Percentiles rank a stretch among this genome's conserved stretches.
phyloP scores from a whole-genome alignment of 805 yeast species.

The Myxozyma geophila region DNA sequence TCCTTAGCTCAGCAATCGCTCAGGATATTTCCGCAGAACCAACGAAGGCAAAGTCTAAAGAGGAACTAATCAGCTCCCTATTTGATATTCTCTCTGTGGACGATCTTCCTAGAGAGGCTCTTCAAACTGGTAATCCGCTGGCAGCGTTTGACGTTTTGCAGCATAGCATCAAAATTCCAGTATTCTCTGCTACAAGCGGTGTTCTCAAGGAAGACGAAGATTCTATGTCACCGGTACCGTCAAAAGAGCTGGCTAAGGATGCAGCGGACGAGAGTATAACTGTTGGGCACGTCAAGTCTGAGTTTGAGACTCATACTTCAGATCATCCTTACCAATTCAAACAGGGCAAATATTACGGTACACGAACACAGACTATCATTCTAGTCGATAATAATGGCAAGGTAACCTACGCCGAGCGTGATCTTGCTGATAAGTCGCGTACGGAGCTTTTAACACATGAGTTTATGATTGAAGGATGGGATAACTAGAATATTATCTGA shows the following conservation, averaged over 20 bases:
- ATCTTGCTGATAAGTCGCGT: conserved; percentile 6
- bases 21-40: conserved; percentile 27
- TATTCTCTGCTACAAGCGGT: conserved; percentile 48
- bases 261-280: not conserved
- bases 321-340: conserved; percentile 30
- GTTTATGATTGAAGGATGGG: conserved; percentile 32
- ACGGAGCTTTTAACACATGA: conserved; percentile 11
- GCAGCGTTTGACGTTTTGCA: conserved; percentile 53
- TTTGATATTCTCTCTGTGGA: conserved; percentile 61
- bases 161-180: conserved; percentile 74
- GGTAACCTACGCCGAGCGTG: conserved; percentile 62
- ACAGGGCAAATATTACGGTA: conserved; percentile 74
- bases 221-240: conserved; percentile 2
- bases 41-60: conserved; percentile 16
- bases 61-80: conserved; percentile 53
- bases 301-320: conserved; percentile 7
- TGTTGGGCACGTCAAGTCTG: conserved; percentile 6
- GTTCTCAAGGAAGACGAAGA: conserved; percentile 10
- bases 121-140: conserved; percentile 41
- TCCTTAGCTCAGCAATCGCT: conserved; percentile 42
- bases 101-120: conserved; percentile 43
- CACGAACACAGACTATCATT: conserved; percentile 83
- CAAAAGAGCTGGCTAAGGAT: not conserved
- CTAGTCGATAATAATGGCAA: conserved; percentile 57
- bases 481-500: not conserved